Percentiles rank a stretch among this genome's conserved stretches.
Conservation (phyloP, 805 yeast species). For the Metschnikowia similis region DNA sequence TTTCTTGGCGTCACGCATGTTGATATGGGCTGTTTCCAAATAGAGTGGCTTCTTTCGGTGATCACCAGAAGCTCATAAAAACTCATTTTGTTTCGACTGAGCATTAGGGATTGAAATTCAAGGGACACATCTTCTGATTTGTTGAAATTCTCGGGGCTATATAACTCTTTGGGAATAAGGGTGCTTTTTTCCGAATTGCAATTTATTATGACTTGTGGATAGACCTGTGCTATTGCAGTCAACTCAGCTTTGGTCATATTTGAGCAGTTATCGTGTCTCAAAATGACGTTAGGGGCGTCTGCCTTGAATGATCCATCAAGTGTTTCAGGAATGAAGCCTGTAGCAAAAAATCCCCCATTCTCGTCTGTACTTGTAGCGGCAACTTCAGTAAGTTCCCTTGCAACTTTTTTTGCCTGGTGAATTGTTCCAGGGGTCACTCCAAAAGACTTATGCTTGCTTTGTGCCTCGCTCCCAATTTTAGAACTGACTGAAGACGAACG, state of each 20-base stretch:
- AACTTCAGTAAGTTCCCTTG: too few species aligned
- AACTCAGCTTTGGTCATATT: slow-evolving; percentile 7
- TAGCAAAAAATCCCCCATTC: background rate
- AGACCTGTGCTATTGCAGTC: slow-evolving; percentile 1
- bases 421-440: too few species aligned
- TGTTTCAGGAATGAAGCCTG: background rate
- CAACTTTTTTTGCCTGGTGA: too few species aligned
- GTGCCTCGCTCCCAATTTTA: background rate
- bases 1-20: slow-evolving; percentile 9
- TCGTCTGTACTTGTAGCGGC: background rate
- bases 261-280: slow-evolving; percentile 7
- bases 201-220: slow-evolving; percentile 12
- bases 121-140: background rate
- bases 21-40: slow-evolving; percentile 6
- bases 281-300: background rate
- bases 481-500: background rate
- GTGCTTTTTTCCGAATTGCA: slow-evolving; percentile 12
- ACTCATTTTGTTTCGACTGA: background rate
- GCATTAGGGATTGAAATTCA: background rate
- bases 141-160: background rate
- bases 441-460: too few species aligned
- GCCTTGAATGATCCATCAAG: background rate
- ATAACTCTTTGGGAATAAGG: slow-evolving; percentile 9
- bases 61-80: slow-evolving; percentile 6
- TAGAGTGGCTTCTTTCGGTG: slow-evolving; percentile 1